A percentile compares a stretch with the other conserved stretches of the same genome.
Conservation (phyloP, 371 early-diverging fungal species). For the Blakeslea trispora region DNA sequence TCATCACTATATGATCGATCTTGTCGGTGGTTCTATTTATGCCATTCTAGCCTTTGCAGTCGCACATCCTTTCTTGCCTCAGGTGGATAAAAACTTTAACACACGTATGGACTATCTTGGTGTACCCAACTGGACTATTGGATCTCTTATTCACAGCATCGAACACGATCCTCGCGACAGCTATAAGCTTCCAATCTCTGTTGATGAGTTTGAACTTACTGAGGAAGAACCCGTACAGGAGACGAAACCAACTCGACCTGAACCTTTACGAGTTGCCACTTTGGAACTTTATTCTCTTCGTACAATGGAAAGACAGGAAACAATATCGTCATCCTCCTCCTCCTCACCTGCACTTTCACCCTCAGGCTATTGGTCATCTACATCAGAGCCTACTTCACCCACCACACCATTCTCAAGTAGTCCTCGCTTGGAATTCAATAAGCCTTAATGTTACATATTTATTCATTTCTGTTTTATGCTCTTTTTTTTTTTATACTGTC, state of each 20-base stretch:
- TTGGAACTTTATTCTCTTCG: not conserved
- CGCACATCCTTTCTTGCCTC: slow-evolving; percentile 37
- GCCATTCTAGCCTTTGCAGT: slow-evolving; percentile 58
- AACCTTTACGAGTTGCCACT: not conserved
- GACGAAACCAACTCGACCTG: not conserved
- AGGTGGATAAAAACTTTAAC: slow-evolving; percentile 15
- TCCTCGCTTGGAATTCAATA: slow-evolving; percentile 10
- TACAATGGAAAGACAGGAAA: not conserved
- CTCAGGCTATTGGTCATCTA: slow-evolving; percentile 28
- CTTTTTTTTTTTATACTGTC: not conserved
- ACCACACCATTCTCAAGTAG: slow-evolving; percentile 20
- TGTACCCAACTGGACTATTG: slow-evolving; percentile 25
- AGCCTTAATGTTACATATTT: not conserved
- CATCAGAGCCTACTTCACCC: slow-evolving; percentile 37
- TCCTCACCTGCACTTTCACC: slow-evolving; percentile 13
- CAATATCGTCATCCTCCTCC: not conserved
- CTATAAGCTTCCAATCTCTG: not conserved
- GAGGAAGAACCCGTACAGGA: not conserved
- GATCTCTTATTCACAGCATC: slow-evolving; percentile 28
- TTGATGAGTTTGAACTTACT: slow-evolving; percentile 1
- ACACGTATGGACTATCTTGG: slow-evolving; percentile 46
- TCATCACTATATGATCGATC: slow-evolving; percentile 76
- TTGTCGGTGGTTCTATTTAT: slow-evolving; percentile 73
- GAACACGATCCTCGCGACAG: slow-evolving; percentile 26
- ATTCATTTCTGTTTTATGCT: not conserved